Base-by-base conservation (phyloP, 208 protist species). In the Leishmania arabica region DNA sequence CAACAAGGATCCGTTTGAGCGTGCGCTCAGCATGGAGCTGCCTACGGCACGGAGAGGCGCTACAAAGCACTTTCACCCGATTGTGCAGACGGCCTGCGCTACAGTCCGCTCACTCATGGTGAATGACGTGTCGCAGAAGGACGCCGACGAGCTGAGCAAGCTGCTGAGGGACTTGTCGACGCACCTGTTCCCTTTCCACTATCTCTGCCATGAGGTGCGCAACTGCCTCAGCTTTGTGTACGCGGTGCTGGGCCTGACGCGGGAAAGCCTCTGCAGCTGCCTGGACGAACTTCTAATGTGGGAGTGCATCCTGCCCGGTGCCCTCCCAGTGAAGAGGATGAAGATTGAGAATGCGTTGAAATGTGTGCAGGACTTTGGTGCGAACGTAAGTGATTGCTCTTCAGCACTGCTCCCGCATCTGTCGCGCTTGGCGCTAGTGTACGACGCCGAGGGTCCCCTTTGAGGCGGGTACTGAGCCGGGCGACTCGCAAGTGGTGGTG, bases 141-240 rank as follows among this genome's bases (percentile, higher is more conserved):
- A 95, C 68, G 84, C 84, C n/a, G 74, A 83, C 37, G 84, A 86
- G 37, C 54, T 95, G 21, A 74, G 82, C 45, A 78, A 81, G 24
- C 82, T 97, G 27, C 54, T 92, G 60, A 58, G 37, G 4, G 88
- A 95, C 73, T 81, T 91, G 64, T 51, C 58, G 45, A 54, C 73
- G 84, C 81, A 93, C 51, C 75, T 96, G 1, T 95, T 94, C 74
- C 88, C 89, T 15, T 96, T 94, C 66, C 93, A 96, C 80, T 97
- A 95, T 81, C 85, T 95, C 6, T 94, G 87, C 70, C 94, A 97
- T 54, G 93, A 96, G 60, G 84, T 96, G 71, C 91, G 90, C 58
- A 97, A 97, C 87, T 90, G 89, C 21, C 84, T 96, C 8, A 94
- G 82, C 60, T 97, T 96, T 71, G 84, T 96, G 4, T 94, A 96